Percentiles rank a stretch among this genome's conserved stretches.
These are phyloP conservation scores for Mucor piriformis DNA, from an alignment of 371 early-diverging fungal species.

Conservation along the genomic window DNA sequence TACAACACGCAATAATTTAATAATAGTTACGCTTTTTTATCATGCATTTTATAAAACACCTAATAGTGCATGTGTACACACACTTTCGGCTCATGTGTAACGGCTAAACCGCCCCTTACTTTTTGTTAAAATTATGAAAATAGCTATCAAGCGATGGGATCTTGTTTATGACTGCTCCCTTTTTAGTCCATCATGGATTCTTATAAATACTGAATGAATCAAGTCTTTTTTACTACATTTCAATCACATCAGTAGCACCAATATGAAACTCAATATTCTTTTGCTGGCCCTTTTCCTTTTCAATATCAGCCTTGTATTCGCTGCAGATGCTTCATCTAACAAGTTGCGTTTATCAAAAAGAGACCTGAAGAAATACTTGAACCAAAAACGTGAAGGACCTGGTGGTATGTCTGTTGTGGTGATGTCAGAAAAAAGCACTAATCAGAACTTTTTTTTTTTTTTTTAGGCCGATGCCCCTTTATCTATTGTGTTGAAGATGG, in stretches of 20 bases:
- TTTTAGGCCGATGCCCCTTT: background rate
- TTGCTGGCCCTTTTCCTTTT: background rate
- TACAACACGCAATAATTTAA: slow-evolving; percentile 9
- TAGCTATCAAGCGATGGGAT: background rate
- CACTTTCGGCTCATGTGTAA: slow-evolving; percentile 1
- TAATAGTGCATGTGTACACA: background rate
- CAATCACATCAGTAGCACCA: too few species aligned
- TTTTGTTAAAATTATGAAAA: background rate
- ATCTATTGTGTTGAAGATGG: background rate
- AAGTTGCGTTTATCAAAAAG: background rate
- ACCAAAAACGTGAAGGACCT: background rate
- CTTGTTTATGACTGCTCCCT: background rate
- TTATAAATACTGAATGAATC: background rate
- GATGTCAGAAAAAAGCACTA: background rate
- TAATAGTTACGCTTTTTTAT: background rate
- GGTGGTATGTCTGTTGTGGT: background rate
- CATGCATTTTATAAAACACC: too few species aligned
- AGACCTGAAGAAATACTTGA: background rate
- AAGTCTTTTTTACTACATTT: background rate
- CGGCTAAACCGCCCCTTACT: background rate
- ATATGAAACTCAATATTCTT: background rate
- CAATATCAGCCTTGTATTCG: background rate
- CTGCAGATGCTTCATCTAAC: background rate
- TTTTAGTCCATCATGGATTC: background rate
- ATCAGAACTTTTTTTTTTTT: background rate